Percentiles rank a stretch among this genome's conserved stretches.
phyloP scores from a whole-genome alignment of 2,329 filamentous ascomycete genomes.

The Knoxdaviesia proteae region DNA sequence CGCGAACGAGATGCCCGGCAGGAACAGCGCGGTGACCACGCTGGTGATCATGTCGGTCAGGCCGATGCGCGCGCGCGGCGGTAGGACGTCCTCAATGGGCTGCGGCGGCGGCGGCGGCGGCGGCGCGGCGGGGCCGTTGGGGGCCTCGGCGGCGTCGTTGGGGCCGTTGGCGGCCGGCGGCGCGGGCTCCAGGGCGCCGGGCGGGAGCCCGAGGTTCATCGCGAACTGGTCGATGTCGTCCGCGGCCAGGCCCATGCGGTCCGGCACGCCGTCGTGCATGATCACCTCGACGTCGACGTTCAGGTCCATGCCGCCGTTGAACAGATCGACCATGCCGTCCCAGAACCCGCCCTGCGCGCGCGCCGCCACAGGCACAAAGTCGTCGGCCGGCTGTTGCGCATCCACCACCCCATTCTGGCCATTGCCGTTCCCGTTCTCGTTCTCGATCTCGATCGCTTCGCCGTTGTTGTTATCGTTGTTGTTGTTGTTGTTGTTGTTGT shows the following conservation, averaged over 20 bases:
- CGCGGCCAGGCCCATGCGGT: slow-evolving; percentile 4
- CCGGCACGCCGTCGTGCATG: slow-evolving; percentile 5
- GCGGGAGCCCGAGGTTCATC: slow-evolving; percentile 8
- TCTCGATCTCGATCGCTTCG: slow-evolving; percentile 1
- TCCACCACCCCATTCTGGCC: background rate
- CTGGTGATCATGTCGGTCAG: slow-evolving; percentile 25
- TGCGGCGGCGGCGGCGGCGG: slow-evolving; percentile 4
- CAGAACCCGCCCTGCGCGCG: slow-evolving; percentile 11
- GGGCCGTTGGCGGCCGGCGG: slow-evolving; percentile 3
- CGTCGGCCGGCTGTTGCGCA: background rate
- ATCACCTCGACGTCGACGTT: slow-evolving; percentile 11
- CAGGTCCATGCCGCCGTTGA: slow-evolving; percentile 15
- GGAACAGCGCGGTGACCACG: slow-evolving; percentile 40
- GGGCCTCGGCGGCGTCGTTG: background rate
- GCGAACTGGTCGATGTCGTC: slow-evolving; percentile 9
- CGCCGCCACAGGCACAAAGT: background rate
- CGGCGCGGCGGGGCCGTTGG: slow-evolving; percentile 4
- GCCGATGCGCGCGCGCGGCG: slow-evolving; percentile 15
- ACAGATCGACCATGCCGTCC: slow-evolving; percentile 15
- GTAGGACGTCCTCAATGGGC: slow-evolving; percentile 13
- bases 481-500: slow-evolving; percentile 7
- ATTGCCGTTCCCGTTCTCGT: background rate
- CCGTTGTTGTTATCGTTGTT: slow-evolving; percentile 7
- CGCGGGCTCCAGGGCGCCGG: slow-evolving; percentile 9
- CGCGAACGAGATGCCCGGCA: slow-evolving; percentile 60